phyloP scores from a whole-genome alignment of 768 basidiomycete species.

The Pisolithus microcarpus region DNA sequence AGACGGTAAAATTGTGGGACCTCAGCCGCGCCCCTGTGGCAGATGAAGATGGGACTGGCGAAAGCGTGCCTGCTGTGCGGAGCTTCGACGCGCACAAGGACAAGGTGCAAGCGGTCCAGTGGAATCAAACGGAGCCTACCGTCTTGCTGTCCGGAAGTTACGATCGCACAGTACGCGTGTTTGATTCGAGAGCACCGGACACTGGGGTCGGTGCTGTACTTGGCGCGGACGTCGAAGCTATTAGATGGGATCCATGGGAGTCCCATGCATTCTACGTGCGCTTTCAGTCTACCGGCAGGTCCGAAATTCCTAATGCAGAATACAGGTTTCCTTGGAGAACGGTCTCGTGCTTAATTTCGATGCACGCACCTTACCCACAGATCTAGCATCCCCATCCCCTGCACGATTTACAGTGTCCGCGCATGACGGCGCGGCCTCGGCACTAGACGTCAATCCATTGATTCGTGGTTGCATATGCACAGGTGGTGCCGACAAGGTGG shows the following conservation, averaged over 20 bases:
- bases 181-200: conserved; percentile 82
- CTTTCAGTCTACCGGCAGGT: conserved; percentile 2
- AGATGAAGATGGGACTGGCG: conserved; percentile 39
- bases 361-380: conserved; percentile 70
- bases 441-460: conserved; percentile 86
- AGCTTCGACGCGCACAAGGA: conserved; percentile 85
- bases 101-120: conserved; percentile 94
- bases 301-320: not conserved
- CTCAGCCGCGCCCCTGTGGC: conserved; percentile 59
- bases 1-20: conserved; percentile 97
- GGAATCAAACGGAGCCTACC: conserved; percentile 85
- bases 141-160: conserved; percentile 91
- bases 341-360: conserved; percentile 92
- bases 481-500: conserved; percentile 90
- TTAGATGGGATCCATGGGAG: conserved; percentile 97
- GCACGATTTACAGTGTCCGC: conserved; percentile 86
- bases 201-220: conserved; percentile 78
- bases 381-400: conserved; percentile 55
- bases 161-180: conserved; percentile 90
- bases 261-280: conserved; percentile 78
- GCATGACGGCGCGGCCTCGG: conserved; percentile 85
- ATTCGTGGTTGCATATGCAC: conserved; percentile 88
- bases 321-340: conserved; percentile 88
- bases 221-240: conserved; percentile 88
- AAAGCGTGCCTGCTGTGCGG: conserved; percentile 54